Percentiles rank a stretch among this genome's conserved stretches.
These are phyloP conservation scores for Tolypocladium album DNA, from an alignment of 2,329 filamentous ascomycete species.

Conservation along the genomic window DNA sequence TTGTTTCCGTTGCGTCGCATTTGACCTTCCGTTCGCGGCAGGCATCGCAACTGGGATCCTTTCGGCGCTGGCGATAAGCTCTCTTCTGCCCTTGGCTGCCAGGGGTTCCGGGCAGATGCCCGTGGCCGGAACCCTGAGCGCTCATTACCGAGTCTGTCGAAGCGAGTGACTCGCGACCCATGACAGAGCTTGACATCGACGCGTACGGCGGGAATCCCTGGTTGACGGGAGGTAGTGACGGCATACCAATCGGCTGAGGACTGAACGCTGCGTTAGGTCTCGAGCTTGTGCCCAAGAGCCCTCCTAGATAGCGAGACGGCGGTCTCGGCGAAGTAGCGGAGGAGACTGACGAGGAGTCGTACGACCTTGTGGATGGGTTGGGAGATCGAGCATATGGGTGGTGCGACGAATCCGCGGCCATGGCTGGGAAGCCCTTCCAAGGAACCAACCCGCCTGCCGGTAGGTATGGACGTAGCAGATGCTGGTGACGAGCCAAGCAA, in stretches of 20 bases:
- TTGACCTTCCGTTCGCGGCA: constrained; percentile 79
- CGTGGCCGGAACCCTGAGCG: constrained; percentile 33
- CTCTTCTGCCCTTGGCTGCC: constrained; percentile 65
- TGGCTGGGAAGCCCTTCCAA: constrained; percentile 8
- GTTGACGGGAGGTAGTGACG: constrained; percentile 36
- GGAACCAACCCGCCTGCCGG: background rate
- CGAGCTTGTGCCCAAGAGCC: constrained; percentile 40
- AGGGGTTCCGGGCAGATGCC: constrained; percentile 30
- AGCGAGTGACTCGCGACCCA: constrained; percentile 50
- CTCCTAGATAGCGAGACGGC: constrained; percentile 39
- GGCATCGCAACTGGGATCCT: constrained; percentile 95
- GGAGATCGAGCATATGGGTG: constrained; percentile 50
- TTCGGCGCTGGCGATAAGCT: constrained; percentile 87
- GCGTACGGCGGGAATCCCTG: constrained; percentile 42
- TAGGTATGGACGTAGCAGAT: background rate
- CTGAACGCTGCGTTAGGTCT: constrained; percentile 37
- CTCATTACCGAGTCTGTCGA: constrained; percentile 46
- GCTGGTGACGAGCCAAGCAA: background rate
- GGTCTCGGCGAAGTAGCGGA: constrained; percentile 50
- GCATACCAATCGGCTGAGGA: constrained; percentile 42
- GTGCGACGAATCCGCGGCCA: constrained; percentile 45
- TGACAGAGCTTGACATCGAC: constrained; percentile 35
- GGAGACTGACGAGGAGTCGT: constrained; percentile 54
- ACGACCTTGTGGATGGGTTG: constrained; percentile 49
- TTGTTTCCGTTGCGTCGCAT: constrained; percentile 94